phyloP scores from a whole-genome alignment of 1,139 yeast genomes.

The Wickerhamiella infanticola region DNA sequence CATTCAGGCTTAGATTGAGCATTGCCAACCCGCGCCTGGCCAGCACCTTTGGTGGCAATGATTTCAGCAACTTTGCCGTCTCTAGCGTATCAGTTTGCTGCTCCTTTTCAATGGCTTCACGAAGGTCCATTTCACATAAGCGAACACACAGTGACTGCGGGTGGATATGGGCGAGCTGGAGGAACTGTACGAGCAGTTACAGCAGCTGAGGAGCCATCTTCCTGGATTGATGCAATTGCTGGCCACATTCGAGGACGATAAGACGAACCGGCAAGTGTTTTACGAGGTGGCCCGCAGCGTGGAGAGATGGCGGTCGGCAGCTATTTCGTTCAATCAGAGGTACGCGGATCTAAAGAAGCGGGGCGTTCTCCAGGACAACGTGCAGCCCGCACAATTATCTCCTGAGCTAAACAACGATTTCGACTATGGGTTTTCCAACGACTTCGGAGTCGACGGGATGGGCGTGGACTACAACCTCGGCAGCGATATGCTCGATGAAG shows the following conservation, averaged over 20 bases:
- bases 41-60: constrained; percentile 45
- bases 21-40: constrained; percentile 63
- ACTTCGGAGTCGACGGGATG: neutral
- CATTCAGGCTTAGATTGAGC: constrained; percentile 42
- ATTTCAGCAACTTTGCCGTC: constrained; percentile 18
- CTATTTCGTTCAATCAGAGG: constrained; percentile 5
- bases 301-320: constrained; percentile 8
- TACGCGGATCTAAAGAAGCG: constrained; percentile 8
- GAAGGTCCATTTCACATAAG: neutral
- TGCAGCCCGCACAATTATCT: neutral
- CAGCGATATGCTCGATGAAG: neutral
- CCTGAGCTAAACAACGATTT: neutral
- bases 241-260: constrained; percentile 10
- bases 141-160: too few relatives aligned
- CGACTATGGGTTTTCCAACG: neutral
- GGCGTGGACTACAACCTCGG: neutral
- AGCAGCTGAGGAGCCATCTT: constrained; percentile 9
- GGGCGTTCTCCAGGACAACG: neutral
- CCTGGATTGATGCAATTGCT: constrained; percentile 11
- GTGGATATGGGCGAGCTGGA: constrained; percentile 7
- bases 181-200: constrained; percentile 10
- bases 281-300: constrained; percentile 9
- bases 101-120: constrained; percentile 7
- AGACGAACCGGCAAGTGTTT: constrained; percentile 9
- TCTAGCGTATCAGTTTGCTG: constrained; percentile 21